Conservation (phyloP, 2,329 filamentous ascomycete species). For the Sclerotinia subarctica region DNA sequence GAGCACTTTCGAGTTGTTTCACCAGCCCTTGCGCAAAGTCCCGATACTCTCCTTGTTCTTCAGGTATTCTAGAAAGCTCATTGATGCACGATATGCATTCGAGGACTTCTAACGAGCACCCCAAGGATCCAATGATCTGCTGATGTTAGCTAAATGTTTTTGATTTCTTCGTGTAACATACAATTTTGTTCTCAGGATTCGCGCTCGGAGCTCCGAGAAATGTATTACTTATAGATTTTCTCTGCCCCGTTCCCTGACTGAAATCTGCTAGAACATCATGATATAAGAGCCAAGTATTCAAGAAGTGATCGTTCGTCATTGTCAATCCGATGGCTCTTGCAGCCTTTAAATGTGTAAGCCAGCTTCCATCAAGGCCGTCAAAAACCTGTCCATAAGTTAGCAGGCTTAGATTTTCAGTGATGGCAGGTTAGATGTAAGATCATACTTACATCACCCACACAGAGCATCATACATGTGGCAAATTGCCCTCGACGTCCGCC, state of each 20-base stretch:
- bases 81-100: conserved; percentile 46
- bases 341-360: conserved; percentile 45
- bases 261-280: conserved; percentile 48
- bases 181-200: conserved; percentile 5
- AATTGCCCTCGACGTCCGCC: conserved; percentile 38
- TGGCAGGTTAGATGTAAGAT: background rate
- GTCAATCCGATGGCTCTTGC: conserved; percentile 30
- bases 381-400: conserved; percentile 36
- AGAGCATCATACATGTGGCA: conserved; percentile 50
- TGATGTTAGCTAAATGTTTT: background rate
- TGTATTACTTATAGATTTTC: background rate
- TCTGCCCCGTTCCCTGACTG: conserved; percentile 39
- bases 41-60: conserved; percentile 4
- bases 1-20: conserved; percentile 24
- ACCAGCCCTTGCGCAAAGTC: conserved; percentile 26
- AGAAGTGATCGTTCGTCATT: conserved; percentile 39
- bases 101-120: conserved; percentile 48
- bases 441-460: conserved; percentile 45
- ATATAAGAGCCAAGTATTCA: conserved; percentile 48
- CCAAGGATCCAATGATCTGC: conserved; percentile 46
- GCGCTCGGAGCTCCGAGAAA: background rate
- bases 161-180: background rate
- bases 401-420: background rate
- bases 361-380: conserved; percentile 47
- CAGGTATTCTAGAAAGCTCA: background rate